Conservation (phyloP, 441 rosid species). For the Capsella rubella region DNA sequence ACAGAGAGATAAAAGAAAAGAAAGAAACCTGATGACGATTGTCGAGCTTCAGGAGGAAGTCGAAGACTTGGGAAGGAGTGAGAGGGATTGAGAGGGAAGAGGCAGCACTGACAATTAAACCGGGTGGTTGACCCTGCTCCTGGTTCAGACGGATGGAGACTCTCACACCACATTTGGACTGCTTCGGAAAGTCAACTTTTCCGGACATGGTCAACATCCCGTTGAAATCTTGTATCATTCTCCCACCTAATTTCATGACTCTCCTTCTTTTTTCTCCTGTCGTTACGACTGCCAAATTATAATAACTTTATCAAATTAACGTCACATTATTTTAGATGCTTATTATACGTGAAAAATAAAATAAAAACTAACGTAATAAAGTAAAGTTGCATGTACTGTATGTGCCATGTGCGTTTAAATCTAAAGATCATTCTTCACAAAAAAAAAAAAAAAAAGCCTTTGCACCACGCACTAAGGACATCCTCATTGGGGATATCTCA, state of each 20-base stretch:
- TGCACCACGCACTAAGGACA: too few relatives aligned
- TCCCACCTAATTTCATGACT: conserved; percentile 59
- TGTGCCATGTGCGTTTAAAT: too few relatives aligned
- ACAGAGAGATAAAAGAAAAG: neutral
- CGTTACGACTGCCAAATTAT: conserved; percentile 36
- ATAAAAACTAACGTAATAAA: neutral
- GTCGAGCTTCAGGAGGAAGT: conserved; percentile 47
- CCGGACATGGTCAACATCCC: conserved; percentile 59
- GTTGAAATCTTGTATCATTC: conserved; percentile 68
- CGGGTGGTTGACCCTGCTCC: conserved; percentile 56
- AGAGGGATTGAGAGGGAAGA: conserved; percentile 66
- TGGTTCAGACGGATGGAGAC: conserved; percentile 52
- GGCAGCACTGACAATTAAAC: conserved; percentile 61
- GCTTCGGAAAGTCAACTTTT: conserved; percentile 55
- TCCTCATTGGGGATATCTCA: too few relatives aligned
- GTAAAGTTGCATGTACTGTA: neutral
- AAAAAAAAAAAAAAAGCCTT: too few relatives aligned
- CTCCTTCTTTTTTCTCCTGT: conserved; percentile 48
- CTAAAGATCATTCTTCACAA: too few relatives aligned
- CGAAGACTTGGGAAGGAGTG: conserved; percentile 50
- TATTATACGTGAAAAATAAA: neutral
- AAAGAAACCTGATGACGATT: conserved; percentile 57
- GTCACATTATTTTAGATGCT: neutral
- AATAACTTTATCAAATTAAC: neutral
- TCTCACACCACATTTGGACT: conserved; percentile 62